Conservation (phyloP, 1,284 basidiomycete genomes). For the Heliocybe sulcata region DNA sequence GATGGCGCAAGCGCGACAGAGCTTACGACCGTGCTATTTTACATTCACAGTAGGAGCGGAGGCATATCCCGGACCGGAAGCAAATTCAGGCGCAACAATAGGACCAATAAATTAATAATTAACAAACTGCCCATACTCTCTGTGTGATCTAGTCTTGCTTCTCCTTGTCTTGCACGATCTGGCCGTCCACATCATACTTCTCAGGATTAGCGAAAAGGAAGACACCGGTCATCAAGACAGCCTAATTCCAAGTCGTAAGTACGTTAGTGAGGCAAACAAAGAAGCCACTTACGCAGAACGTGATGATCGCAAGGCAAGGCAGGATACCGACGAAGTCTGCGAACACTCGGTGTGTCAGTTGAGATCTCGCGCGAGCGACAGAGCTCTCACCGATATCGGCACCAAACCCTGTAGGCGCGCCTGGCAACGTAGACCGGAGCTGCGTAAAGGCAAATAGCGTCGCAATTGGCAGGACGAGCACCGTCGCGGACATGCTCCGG, state of each 20-base stretch:
- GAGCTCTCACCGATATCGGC: conserved; percentile 12
- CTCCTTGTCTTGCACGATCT: neutral
- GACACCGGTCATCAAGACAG: conserved; percentile 15
- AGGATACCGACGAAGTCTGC: conserved; percentile 17
- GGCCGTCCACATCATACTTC: conserved; percentile 1
- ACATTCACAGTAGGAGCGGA: no score
- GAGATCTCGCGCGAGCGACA: no score
- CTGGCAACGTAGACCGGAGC: conserved; percentile 15
- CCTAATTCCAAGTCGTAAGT: no score
- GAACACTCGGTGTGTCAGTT: neutral
- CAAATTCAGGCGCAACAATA: no score
- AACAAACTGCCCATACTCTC: neutral
- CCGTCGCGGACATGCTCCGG: conserved; percentile 12
- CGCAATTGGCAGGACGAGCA: conserved; percentile 15
- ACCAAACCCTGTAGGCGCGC: conserved; percentile 17
- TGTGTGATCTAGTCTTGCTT: neutral
- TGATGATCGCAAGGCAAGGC: conserved; percentile 16
- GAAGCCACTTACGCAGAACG: conserved; percentile 15
- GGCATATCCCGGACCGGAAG: no score
- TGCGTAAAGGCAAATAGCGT: conserved; percentile 18
- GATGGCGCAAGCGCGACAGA: no score
- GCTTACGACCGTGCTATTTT: no score
- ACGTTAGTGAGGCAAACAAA: no score
- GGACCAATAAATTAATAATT: neutral
- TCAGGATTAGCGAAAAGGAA: conserved; percentile 16